Evolutionary conservation across 495 filamentous ascomycete species (phyloP), one percentile per base, ranked within the genome.

Genomic region (Daldinia vernicosa): DNA sequence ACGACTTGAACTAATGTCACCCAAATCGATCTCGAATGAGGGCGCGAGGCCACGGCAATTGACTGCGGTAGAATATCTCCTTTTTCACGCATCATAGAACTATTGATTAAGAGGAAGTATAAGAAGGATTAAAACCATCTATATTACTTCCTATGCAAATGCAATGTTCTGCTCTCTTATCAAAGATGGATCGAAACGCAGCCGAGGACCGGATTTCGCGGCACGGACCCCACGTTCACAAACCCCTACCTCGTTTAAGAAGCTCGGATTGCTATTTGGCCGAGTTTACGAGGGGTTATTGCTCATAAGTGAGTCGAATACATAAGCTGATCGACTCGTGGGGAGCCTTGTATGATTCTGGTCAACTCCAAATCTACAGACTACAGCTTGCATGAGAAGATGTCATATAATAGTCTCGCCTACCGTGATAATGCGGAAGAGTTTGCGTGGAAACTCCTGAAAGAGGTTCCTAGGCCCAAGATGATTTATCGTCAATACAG

Each of bases 41-140:
- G 22, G 6, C 4, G 33, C 22, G 63, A 54, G n/a, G 4, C 59
- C 14, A 45, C 37, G 12, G 28, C 19, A 47, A 51, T 59, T 11
- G 63, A 24, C 6, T 63, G 69, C 27, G 69, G 63, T 50, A 71
- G 53, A 67, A 71, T 52, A 11, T 30, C 27, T 14, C 28, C 57
- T 45, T 71, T 71, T 67, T 59, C 69, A 35, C 57, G 5, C 69
- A 71, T 57, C 22, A 2, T 7, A 12, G 6, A 33, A 11, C 17
- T 40, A 9, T 43, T 17, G 1, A 19, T 35, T 59, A 28, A 26
- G 32, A 40, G 2, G 24, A 17, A 59, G n/a, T 43, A 24, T 17
- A 4, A 14, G 19, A 22, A 22, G 40, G 1, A 45, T 45, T 45
- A 6, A 45, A 45, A 19, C 11, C 15, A 45, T 17, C 40, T 45